These are phyloP conservation scores for Diddensiella santjacobensis DNA, from an alignment of 805 yeast species.

Conservation along the genomic window DNA sequence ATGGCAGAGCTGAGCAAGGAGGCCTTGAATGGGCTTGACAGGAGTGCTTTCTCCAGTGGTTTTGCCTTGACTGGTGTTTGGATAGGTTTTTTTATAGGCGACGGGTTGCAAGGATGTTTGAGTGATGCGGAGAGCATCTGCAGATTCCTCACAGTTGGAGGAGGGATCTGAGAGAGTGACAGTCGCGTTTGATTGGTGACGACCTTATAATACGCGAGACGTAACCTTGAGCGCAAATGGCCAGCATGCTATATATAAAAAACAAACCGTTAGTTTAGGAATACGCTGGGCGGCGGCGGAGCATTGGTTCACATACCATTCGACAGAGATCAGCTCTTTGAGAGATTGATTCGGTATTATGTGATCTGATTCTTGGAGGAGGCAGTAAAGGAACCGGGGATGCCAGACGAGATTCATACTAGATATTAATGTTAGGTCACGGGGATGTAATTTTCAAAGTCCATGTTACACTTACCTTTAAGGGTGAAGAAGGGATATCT, in stretches of 20 bases:
- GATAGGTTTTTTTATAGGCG: neutral
- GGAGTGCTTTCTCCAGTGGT: neutral
- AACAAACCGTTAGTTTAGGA: neutral
- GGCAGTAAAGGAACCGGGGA: constrained; percentile 20
- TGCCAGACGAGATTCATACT: constrained; percentile 10
- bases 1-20: neutral
- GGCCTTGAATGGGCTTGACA: constrained; percentile 10
- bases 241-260: constrained; percentile 24
- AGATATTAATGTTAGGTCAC: neutral
- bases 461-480: constrained; percentile 5
- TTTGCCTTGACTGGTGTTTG: constrained; percentile 8
- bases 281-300: neutral
- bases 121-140: neutral
- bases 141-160: constrained; percentile 7
- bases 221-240: constrained; percentile 29
- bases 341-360: constrained; percentile 1
- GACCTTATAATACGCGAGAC: constrained; percentile 35
- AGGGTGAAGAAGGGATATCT: constrained; percentile 11
- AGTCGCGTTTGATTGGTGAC: constrained; percentile 30
- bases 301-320: neutral
- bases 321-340: constrained; percentile 2
- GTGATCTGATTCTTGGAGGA: neutral
- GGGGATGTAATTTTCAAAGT: too few species aligned
- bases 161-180: constrained; percentile 28
- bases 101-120: neutral